Conservation (phyloP, 2,329 filamentous ascomycete species). For the Laburnicola sp. region DNA sequence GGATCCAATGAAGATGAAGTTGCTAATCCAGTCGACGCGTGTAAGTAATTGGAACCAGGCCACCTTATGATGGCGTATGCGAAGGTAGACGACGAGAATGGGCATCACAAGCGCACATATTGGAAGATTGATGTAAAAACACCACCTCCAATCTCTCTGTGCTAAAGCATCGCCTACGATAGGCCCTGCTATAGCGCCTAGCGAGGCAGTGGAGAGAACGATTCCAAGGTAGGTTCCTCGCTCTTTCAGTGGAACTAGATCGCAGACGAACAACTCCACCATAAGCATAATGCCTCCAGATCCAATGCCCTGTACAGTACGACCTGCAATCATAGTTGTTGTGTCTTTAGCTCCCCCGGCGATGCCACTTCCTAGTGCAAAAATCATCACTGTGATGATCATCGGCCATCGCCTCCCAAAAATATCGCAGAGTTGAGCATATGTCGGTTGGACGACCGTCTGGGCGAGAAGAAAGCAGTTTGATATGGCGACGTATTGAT, state of each 20-base stretch:
- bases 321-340: slow-evolving; percentile 56
- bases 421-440: slow-evolving; percentile 55
- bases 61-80: slow-evolving; percentile 30
- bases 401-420: slow-evolving; percentile 52
- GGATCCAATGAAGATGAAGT: slow-evolving; percentile 45
- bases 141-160: slow-evolving; percentile 47
- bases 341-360: slow-evolving; percentile 52
- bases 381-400: slow-evolving; percentile 46
- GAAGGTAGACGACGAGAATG: slow-evolving; percentile 24
- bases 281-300: slow-evolving; percentile 49
- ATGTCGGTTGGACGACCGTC: slow-evolving; percentile 51
- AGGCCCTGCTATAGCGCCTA: slow-evolving; percentile 18
- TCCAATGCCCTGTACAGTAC: slow-evolving; percentile 57
- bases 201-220: slow-evolving; percentile 6
- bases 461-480: slow-evolving; percentile 39
- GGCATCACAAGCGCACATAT: slow-evolving; percentile 22
- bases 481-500: slow-evolving; percentile 42
- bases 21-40: slow-evolving; percentile 48
- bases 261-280: slow-evolving; percentile 51
- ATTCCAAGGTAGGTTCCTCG: slow-evolving; percentile 39
- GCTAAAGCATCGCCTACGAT: slow-evolving; percentile 22
- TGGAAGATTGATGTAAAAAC: slow-evolving; percentile 44
- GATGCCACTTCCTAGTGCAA: slow-evolving; percentile 57
- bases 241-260: slow-evolving; percentile 31
- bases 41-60: slow-evolving; percentile 1